Evolutionary conservation across 352 stramenopile species (phyloP), one percentile per base, ranked within the genome.

Genomic region (Pythium volutum): DNA sequence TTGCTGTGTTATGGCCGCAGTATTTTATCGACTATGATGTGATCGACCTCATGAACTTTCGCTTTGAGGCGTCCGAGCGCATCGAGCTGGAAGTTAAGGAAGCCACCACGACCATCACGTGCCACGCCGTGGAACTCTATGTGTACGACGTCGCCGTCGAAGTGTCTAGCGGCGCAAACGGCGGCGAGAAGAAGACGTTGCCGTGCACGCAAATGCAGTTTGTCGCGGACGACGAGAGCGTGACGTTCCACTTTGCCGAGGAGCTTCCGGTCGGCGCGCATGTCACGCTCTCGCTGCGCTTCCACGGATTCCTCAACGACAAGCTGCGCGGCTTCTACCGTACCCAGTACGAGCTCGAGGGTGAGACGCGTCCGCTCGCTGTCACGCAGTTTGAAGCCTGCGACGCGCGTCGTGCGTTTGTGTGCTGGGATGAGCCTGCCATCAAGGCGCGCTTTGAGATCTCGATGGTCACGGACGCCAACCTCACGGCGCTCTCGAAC

Each of bases 341-440:
- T 42, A 93, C 76, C 25, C 84, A 87, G 59, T 99, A 99, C 75
- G 83, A 96, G 33, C 77, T 95, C 47, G 75, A 98, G 25, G 84
- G 89, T 12, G 79, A 97, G 62, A 88, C 80, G 54, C 93, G 96
- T 59, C 85, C 97, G 68, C 97, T 99, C 64, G 96, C 95, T 1
- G 95, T 93, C 55, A 89, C 81, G 64, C 80, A 91, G 62, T 92
- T 91, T 49, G 75, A 85, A 67, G 84, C 87, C 20, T 88, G 89
- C 54, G 85, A 97, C 61, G 87, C 88, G 25, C 86, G 96, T 50
- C 84, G 94, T n/a, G 96, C 93, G 47, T 99, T 99, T 64, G 96
- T 97, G 15, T 99, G 97, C 77, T 98, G 96, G 87, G 97, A 99
- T 66, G 97, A 99, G 74, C 97, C 97, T 3, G 87, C 92, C 29